Evolutionary conservation across 2,329 filamentous ascomycete species (phyloP), one percentile per base, ranked within the genome.

Genomic region (Colletotrichum filicis): DNA sequence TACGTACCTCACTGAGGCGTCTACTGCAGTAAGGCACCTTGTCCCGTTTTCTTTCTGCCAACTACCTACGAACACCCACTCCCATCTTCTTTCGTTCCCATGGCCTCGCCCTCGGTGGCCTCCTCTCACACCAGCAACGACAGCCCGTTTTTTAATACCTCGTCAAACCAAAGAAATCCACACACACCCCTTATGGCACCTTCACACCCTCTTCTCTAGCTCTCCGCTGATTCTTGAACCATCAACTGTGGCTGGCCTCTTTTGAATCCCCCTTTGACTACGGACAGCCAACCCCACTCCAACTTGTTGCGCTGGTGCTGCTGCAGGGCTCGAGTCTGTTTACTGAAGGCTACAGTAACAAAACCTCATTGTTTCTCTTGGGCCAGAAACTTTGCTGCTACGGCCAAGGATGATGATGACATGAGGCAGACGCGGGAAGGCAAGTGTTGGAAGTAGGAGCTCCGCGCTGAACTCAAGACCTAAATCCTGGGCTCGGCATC

Each of bases 161-260:
- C 37, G 37, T 42, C 19, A 49, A 49, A n/a, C 32, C 32, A 22
- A 6, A n/a, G 19, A n/a, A n/a, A 49, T n/a, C 8, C 16, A 22
- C 19, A 32, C 60, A 52, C 64, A 19, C 64, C 64, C 56, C 35
- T 26, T 19, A 6, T 49, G 53, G 5, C 32, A 37, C 35, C n/a
- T 19, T 46, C 35, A 59, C 64, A 61, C 55, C 64, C 64, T 32
- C 26, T 59, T 22, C 19, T 42, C 14, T 53, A 46, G 35, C 53
- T 53, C 9, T 57, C 32, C 30, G n/a, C 42, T 14, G 32, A 42
- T 19, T 42, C 37, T 19, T 46, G 19, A 11, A n/a, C 37, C 42
- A 35, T 55, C 28, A 28, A 60, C 26, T 68, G 52, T 58, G 35
- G 66, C 66, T 58, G 49, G 32, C 19, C 46, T 53, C 28, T 49